phyloP scores from a whole-genome alignment of 176 grass and related monocot species.

The Aegilops sharonensis region DNA sequence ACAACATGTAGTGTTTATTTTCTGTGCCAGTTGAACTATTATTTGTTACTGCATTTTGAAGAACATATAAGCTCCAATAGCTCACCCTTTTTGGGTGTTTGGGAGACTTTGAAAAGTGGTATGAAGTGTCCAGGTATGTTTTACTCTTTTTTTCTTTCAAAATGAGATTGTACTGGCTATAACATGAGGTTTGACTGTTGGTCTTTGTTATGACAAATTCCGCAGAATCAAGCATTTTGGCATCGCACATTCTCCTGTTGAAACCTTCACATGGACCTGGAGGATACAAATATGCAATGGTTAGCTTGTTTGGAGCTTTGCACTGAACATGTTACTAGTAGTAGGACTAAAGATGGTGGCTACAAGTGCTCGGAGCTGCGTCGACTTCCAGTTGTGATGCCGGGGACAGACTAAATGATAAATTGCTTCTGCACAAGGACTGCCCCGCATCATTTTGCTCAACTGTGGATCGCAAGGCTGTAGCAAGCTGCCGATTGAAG shows the following conservation, averaged over 20 bases:
- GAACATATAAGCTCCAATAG: neutral
- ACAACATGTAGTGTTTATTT: neutral
- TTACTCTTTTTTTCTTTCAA: neutral
- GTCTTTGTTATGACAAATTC: neutral
- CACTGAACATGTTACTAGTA: neutral
- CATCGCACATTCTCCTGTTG: neutral
- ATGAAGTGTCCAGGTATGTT: neutral
- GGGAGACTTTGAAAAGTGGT: neutral
- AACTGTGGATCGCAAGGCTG: neutral
- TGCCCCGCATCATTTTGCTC: neutral
- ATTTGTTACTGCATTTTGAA: neutral
- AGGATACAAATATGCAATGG: neutral
- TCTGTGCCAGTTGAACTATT: neutral
- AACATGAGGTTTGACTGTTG: neutral
- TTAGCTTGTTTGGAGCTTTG: slow-evolving; percentile 1
- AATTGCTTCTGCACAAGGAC: neutral
- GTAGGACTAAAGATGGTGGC: neutral
- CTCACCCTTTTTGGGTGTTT: neutral
- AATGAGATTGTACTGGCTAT: slow-evolving; percentile 5
- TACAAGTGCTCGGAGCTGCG: neutral
- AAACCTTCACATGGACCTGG: neutral
- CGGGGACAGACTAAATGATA: neutral
- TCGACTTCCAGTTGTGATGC: neutral
- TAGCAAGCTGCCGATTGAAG: neutral
- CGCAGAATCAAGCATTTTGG: slow-evolving; percentile 11